Conservation (phyloP, 2,329 filamentous ascomycete species). For the Ascochyta viciae-villosae region DNA sequence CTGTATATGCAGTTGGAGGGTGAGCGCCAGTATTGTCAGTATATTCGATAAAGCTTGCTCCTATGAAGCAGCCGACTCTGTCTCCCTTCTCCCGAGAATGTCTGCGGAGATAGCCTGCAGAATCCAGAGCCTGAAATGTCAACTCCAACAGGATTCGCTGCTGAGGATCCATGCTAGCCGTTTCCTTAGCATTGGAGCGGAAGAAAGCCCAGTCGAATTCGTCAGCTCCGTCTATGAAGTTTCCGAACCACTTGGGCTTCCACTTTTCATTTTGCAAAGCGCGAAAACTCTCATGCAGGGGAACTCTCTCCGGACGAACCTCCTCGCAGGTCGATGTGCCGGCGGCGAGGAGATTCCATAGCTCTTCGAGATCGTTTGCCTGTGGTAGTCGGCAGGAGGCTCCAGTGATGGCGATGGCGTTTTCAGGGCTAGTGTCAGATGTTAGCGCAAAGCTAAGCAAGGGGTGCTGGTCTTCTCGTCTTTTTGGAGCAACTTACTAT, state of each 20-base stretch:
- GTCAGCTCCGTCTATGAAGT: slow-evolving; percentile 30
- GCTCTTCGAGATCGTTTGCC: slow-evolving; percentile 16
- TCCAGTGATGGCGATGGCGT: slow-evolving; percentile 26
- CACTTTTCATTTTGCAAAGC: background rate
- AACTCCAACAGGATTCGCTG: slow-evolving; percentile 31
- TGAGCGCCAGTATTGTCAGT: slow-evolving; percentile 38
- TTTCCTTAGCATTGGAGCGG: slow-evolving; percentile 21
- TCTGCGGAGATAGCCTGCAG: slow-evolving; percentile 30
- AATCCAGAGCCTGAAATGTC: slow-evolving; percentile 48
- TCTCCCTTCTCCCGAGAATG: slow-evolving; percentile 12
- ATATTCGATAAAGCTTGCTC: slow-evolving; percentile 38
- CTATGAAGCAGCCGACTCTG: slow-evolving; percentile 41
- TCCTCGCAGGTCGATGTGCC: slow-evolving; percentile 11
- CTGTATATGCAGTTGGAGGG: slow-evolving; percentile 38
- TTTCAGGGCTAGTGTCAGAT: background rate
- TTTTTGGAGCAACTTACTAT: slow-evolving; percentile 8
- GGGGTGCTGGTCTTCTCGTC: background rate
- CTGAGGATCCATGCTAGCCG: slow-evolving; percentile 31
- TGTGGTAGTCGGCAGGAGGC: slow-evolving; percentile 21
- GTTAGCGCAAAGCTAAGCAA: slow-evolving; percentile 3
- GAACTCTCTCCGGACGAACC: slow-evolving; percentile 7
- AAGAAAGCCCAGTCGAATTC: slow-evolving; percentile 46
- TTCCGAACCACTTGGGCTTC: slow-evolving; percentile 16
- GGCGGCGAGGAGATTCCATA: slow-evolving; percentile 16
- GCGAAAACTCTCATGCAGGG: background rate